Base-by-base conservation (phyloP, 1,139 yeast genomes). In the Debaryomyces sp. region DNA sequence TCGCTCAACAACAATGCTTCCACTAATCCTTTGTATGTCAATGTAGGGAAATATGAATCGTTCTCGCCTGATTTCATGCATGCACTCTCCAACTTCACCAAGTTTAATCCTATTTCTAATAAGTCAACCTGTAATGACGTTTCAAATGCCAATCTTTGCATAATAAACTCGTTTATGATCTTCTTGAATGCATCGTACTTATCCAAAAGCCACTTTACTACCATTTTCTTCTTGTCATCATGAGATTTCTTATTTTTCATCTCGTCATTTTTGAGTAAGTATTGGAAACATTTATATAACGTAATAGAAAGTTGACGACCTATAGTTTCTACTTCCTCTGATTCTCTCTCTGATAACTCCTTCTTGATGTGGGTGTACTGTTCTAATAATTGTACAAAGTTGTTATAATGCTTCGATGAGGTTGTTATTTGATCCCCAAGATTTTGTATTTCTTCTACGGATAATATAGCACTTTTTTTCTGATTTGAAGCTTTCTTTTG, bases 121-220 rank as follows among this genome's bases (percentile, higher is more conserved):
- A 82, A 74, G 60, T 88, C 91, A 43, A 87, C 64, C 56, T 82
- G 82, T 43, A 80, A 64, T 1, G 84, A 78, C 22, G 78, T 69
- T 45, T 70, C 68, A 44, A 61, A 66, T 5, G 68, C 58, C 37
- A 76, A 58, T 34, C 69, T 61, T 4, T 65, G 59, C 1, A 51
- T 46, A 45, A 87, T 64, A 43, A 78, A 63, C n/a, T 66, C 66
- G 34, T 77, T 63, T 21, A 88, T 54, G 29, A 63, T 61, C 2
- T 58, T 56, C 60, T 84, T 84, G 69, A 73, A 90, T n/a, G 67
- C 64, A 23, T 74, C 76, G 63, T 88, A 91, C 49, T 80, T 77
- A 44, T 78, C 79, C 47, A 73, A 71, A 35, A 89, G 67, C 96
- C 96, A 89, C 57, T 77, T 78, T 36, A 75, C 76, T 23, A 81